A percentile compares a stretch with the other conserved stretches of the same genome.
phyloP scores from a whole-genome alignment of 495 filamentous ascomycete species.

The Trichoderma reesei region DNA sequence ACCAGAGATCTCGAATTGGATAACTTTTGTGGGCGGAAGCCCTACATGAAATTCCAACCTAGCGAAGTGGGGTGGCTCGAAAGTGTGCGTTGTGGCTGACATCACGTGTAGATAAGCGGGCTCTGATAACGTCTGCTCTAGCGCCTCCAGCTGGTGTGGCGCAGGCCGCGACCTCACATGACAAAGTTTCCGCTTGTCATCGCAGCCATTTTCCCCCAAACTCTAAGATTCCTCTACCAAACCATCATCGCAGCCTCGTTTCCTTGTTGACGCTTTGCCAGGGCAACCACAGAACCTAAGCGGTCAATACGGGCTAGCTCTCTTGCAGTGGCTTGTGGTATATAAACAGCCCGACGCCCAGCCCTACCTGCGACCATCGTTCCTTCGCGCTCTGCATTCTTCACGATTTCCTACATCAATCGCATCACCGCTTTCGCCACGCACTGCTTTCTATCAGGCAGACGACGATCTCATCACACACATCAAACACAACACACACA shows the following conservation, averaged over 20 bases:
- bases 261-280: not conserved
- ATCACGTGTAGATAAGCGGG: constrained; percentile 10
- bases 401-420: not conserved
- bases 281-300: not conserved
- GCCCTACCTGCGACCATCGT: not conserved
- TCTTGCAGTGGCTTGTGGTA: not conserved
- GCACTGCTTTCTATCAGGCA: too few species aligned
- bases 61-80: constrained; percentile 12
- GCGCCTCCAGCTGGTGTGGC: not conserved
- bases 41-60: constrained; percentile 12
- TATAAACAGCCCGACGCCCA: not conserved
- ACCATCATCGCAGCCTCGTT: not conserved
- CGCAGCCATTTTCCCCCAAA: not conserved
- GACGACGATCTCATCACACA: too few species aligned
- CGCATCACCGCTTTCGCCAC: not conserved
- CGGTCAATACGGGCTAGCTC: too few species aligned
- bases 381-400: not conserved
- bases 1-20: constrained; percentile 12
- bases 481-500: not conserved
- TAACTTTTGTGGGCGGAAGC: constrained; percentile 14
- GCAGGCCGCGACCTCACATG: constrained; percentile 6
- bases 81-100: constrained; percentile 15
- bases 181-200: not conserved
- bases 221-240: not conserved
- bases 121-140: not conserved